Evolutionary conservation across 768 basidiomycete genomes (phyloP), one percentile per base, ranked within the genome.

Genomic region (Neoboletus brunneissimus): DNA sequence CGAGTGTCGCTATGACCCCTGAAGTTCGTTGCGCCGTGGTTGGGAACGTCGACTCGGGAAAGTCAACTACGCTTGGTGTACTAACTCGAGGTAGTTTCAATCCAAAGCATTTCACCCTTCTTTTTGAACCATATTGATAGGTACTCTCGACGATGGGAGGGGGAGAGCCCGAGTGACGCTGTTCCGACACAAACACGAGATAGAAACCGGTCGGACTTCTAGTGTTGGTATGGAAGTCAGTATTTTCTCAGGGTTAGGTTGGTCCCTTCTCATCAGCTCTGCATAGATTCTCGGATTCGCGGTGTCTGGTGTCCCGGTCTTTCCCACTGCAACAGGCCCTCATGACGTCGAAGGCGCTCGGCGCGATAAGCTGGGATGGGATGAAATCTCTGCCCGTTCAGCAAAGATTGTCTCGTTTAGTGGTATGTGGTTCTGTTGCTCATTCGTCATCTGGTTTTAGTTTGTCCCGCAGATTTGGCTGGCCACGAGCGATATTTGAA

Each of bases 21-120:
- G 96, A 99, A 73, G 93, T 97, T 2, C 83, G 97, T 32, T 93
- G 94, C 64, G 95, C 96, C 0, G 94, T 97, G 2, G 92, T 98
- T 6, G 97, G 97, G 4, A 98, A 97, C 67, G 92, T 94, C 29
- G 89, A 91, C 67, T 89, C 91, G 53, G 96, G 96, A 0, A 98
- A 98, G 72, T 93, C 90, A 3, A 96, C 95, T 18, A 96, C 92
- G 12, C 77, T 97, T 18, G 95, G 95, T 47, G 97, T 98, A 9
- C 76, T 99, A 12, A 98, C 96, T n/a, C 80, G 94, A 71, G 96
- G 94, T 81, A 77, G 62, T 63, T 43, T 32, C 25, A 35, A 29
- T 37, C 40, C 64, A 48, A 66, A 63, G 34, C 60, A 60, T 11
- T 54, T 66, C 42, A 71, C 57, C 25, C 53, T 37, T 50, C 57